Evolutionary conservation across 106 monocot genomes (phyloP).

Genomic region (Dactylorhiza incarnata): DNA sequence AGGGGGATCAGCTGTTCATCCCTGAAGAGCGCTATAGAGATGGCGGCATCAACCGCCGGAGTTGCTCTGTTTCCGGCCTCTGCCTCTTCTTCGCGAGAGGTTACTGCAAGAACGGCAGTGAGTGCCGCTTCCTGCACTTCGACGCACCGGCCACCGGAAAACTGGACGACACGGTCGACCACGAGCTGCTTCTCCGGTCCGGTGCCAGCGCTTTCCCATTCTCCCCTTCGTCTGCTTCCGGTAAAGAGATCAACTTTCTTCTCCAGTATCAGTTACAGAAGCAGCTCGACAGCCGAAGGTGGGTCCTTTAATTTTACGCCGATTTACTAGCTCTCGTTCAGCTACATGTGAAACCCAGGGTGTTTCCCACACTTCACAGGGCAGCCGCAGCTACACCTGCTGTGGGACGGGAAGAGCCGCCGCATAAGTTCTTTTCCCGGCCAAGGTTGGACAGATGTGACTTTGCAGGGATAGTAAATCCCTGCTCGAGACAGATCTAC

Average conservation of each 20-base stretch:
- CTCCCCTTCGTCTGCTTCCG: conserved; percentile 42
- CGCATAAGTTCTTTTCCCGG: conserved; percentile 53
- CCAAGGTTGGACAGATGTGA: conserved; percentile 56
- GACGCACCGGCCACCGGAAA: conserved; percentile 30
- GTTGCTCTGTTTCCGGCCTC: conserved; percentile 47
- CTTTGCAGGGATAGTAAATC: conserved; percentile 49
- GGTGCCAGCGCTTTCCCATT: conserved; percentile 63
- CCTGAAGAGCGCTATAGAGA: conserved; percentile 31
- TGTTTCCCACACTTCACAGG: conserved; percentile 5
- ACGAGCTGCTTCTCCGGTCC: conserved; percentile 66
- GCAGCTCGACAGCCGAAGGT: conserved; percentile 57
- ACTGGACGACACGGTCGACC: conserved; percentile 49
- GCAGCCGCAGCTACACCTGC: conserved; percentile 13
- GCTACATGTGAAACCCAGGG: background rate
- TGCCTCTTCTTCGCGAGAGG: conserved; percentile 83
- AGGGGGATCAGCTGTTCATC: conserved; percentile 66
- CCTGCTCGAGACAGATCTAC: conserved; percentile 89
- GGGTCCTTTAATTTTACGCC: background rate
- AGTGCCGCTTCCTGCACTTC: conserved; percentile 71
- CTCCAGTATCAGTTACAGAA: conserved; percentile 43
- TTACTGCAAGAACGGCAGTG: conserved; percentile 84
- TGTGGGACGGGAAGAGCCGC: conserved; percentile 32
- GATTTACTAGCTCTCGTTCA: background rate
- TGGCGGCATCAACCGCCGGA: conserved; percentile 26
- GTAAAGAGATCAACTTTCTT: conserved; percentile 19